Base-by-base conservation (phyloP, 2,329 filamentous ascomycete genomes). In the Alternaria consortialis region DNA sequence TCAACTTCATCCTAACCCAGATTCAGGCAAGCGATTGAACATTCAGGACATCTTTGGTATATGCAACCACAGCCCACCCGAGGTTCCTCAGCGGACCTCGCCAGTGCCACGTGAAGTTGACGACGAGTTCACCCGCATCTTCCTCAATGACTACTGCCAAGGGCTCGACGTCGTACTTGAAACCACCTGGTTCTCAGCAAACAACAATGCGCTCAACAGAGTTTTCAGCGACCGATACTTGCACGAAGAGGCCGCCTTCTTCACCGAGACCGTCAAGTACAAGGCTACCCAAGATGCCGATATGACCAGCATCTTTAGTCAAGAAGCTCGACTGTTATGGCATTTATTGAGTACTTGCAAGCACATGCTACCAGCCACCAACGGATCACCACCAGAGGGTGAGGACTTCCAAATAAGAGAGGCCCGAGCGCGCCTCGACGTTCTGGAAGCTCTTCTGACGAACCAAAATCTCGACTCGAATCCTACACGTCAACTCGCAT, bases 401-500 rank as follows among this genome's bases (percentile, higher is more conserved):
- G 84, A 87, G 20, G 87, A 89, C 68, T 86, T 92, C 62, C 77
- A 87, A 36, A 74, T 85, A 25, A 88, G 91, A 70, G 88, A 90
- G 25, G 85, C 88, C 52, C 74, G 79, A 15, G 88, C 89, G 59
- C 88, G 94, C 23, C 84, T 97, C 39, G 85, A 88, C 42, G 87
- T 94, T 25, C 85, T 97, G 51, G 91, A 97, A 74, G 85, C 88
- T 5, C 83, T 97, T 34, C 80, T 97, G 31, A 91, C 89, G 27
- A 92, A 92, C 50, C 87, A 90, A 29, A 87, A 88, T 58, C 78
- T 95, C 56, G 70, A 80, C 1, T 73, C 70, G 29, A 92, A 89
- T 68, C 87, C 85, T 7, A 81, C 90, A 50, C 82, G 85, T 53
- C 80, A 77, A 81, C 50, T 84, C 83, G 31, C 78, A 81, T 68